Base-by-base conservation (phyloP, 2,329 filamentous ascomycete genomes). In the Metarhizium anisopliae region DNA sequence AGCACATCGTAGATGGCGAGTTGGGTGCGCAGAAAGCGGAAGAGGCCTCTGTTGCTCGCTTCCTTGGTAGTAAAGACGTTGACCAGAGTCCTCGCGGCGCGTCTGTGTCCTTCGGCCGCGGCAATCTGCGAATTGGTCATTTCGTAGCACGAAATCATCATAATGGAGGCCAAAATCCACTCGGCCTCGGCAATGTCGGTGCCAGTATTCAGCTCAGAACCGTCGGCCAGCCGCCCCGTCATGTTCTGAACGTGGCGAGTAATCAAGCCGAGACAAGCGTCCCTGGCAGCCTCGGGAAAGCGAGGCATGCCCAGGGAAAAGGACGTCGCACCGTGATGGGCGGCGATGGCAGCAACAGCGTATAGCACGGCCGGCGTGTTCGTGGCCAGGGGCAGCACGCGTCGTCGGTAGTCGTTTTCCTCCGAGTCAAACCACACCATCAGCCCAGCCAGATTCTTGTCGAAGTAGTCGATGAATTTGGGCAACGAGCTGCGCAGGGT, bases 401-500 rank as follows among this genome's bases (percentile, higher is more conserved):
- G 59, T 4, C 60, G 62, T 2, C 66, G 60, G 55, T 68, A 68
- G 35, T 62, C 61, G 40, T 68, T 68, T 18, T 66, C 61, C 4
- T 60, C 61, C 10, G 65, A 64, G 52, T 68, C 66, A 18, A 67
- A 57, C 66, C 66, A 68, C 16, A 68, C 65, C 66, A 68, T 68
- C 11, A 67, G 58, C 6, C 64, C 62, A 3, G 65, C 66, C 30
- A 68, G 51, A 52, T 65, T 59, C 52, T 64, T 63, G 36, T 66
- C 63, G 51, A 66, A 68, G 52, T 68, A 66, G 8, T 66, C 61
- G 35, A 67, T 61, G 47, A 67, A 63, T 11, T 61, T 57, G 6
- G 59, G 58, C 16, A 59, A 56, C 18, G 65, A 63, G 10, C 54
- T 54, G 35, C 57, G 54, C 18, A 61, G 58, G 2, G 58, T 58